Evolutionary conservation across 306 rosid species (phyloP).

Genomic region (Vigna nakashimae): DNA sequence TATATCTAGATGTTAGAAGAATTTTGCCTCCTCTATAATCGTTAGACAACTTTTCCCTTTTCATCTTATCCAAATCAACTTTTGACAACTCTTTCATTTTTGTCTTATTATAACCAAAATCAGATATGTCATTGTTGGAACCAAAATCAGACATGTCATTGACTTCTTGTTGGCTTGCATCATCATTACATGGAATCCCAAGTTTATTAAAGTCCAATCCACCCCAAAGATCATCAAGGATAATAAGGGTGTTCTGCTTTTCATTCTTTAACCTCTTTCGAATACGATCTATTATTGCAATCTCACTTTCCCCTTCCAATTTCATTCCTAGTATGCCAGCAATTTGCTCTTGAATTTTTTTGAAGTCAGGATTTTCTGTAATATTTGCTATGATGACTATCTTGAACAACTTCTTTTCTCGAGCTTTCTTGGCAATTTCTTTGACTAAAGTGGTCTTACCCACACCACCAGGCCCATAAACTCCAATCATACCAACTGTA

Average conservation of each 20-base stretch:
- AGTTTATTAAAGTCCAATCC: not conserved
- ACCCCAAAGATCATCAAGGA: conserved; percentile 31
- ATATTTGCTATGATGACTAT: not conserved
- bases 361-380: not conserved
- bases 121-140: too few relatives aligned
- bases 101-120: not conserved
- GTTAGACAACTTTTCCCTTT: not conserved
- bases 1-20: conserved; percentile 24
- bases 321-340: conserved; percentile 16
- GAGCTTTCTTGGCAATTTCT: conserved; percentile 20
- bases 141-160: too few relatives aligned
- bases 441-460: conserved; percentile 30
- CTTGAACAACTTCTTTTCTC: conserved; percentile 25
- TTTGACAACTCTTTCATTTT: not conserved
- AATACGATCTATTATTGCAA: conserved; percentile 1
- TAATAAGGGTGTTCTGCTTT: conserved; percentile 9
- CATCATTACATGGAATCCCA: not conserved
- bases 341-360: conserved; percentile 27
- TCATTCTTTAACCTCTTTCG: conserved; percentile 13
- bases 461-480: conserved; percentile 29
- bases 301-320: conserved; percentile 20
- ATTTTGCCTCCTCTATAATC: not conserved
- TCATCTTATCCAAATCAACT: not conserved
- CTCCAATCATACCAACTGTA: conserved; percentile 16
- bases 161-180: too few relatives aligned